Conservation (phyloP, 1,284 basidiomycete genomes). For the Sphagnurus paluster region DNA sequence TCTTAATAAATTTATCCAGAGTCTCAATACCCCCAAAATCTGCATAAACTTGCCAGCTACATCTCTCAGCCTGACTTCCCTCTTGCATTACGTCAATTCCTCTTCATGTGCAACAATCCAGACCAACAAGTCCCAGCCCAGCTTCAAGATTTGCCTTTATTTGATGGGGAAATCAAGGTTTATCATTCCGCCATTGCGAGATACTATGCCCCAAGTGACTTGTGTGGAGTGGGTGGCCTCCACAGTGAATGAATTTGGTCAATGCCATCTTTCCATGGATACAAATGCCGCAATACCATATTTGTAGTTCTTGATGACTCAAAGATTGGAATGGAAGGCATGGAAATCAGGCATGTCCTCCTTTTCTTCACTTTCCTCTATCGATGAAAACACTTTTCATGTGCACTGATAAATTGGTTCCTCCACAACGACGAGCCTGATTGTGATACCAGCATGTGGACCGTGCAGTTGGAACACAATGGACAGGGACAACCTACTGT, state of each 20-base stretch:
- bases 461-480: constrained; percentile 24
- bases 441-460: constrained; percentile 25
- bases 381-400: constrained; percentile 4
- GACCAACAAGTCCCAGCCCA: neutral
- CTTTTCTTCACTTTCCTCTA: constrained; percentile 19
- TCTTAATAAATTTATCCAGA: neutral
- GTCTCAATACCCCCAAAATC: neutral
- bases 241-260: neutral
- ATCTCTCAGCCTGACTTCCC: neutral
- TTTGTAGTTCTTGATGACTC: constrained; percentile 3
- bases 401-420: constrained; percentile 23
- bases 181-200: neutral
- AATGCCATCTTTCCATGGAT: neutral
- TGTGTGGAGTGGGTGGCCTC: constrained; percentile 1
- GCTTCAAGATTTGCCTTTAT: neutral
- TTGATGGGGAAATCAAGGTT: neutral
- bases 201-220: constrained; percentile 11
- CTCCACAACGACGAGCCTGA: constrained; percentile 15
- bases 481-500: constrained; percentile 1
- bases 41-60: neutral
- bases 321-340: constrained; percentile 4
- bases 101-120: neutral
- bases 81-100: neutral
- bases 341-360: constrained; percentile 11
- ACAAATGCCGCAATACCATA: constrained; percentile 1